Evolutionary conservation across 2,329 filamentous ascomycete genomes (phyloP).

Genomic region (Ceratocystis variospora): DNA sequence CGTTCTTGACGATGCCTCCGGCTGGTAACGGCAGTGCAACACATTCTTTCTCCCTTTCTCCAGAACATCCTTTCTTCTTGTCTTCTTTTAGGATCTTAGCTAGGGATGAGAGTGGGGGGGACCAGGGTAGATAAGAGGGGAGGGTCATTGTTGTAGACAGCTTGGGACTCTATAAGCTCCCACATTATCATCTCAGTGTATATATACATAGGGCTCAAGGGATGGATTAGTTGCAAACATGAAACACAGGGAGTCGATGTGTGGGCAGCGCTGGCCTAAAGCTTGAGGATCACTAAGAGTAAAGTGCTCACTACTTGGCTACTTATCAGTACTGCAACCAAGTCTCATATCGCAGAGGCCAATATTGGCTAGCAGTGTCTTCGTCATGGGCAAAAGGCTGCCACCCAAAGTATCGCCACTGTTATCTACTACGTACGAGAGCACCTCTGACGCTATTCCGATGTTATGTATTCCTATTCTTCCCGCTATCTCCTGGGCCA

Average conservation of each 20-base stretch:
- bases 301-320: neutral
- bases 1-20: neutral
- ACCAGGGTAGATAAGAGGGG: neutral
- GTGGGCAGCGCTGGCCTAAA: neutral
- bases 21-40: conserved; percentile 1
- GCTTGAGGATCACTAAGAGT: neutral
- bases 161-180: too few species aligned
- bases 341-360: neutral
- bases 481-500: neutral
- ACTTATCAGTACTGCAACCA: neutral
- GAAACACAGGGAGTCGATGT: neutral
- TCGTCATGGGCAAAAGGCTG: too few species aligned
- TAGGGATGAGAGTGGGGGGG: neutral
- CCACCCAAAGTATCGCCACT: neutral
- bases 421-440: neutral
- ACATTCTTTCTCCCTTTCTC: neutral
- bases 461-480: neutral
- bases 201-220: conserved; percentile 1
- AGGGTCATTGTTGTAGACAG: neutral
- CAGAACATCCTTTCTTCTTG: conserved; percentile 1
- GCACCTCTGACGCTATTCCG: neutral
- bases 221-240: neutral
- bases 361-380: neutral
- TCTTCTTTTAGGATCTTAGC: neutral
- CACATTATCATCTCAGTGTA: neutral